A percentile compares a stretch with the other conserved stretches of the same genome.
Conservation (phyloP, 108 stramenopile species). For the Conticribra weissflogii region DNA sequence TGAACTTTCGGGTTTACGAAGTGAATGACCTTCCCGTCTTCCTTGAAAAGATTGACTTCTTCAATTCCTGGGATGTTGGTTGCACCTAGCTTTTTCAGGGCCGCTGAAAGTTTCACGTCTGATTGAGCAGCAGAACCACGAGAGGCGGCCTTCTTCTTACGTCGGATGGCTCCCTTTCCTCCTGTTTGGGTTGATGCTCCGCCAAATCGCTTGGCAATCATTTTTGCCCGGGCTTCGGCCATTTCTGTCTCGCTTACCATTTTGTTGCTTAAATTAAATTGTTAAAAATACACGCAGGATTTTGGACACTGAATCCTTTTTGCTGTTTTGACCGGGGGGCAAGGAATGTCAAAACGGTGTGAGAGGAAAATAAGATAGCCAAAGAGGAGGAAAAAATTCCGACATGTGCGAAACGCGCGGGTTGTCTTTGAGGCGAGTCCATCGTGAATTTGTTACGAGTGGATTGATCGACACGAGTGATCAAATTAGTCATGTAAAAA, state of each 20-base stretch:
- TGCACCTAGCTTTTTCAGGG: constrained; percentile 96
- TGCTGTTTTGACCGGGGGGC: no score
- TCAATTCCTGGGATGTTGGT: constrained; percentile 98
- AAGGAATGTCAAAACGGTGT: no score
- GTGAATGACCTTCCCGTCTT: constrained; percentile 97
- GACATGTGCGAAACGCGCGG: no score
- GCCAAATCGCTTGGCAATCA: constrained; percentile 95
- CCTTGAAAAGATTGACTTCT: constrained; percentile 99
- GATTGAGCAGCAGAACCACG: constrained; percentile 86
- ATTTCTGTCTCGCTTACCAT: constrained; percentile 76
- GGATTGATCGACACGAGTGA: no score
- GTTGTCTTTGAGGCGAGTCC: no score
- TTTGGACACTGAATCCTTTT: no score
- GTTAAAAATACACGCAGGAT: constrained; percentile 4
- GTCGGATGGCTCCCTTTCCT: constrained; percentile 91
- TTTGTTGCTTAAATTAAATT: constrained; percentile 14
- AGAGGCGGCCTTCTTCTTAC: constrained; percentile 93
- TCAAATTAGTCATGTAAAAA: no score
- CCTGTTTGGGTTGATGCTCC: constrained; percentile 83
- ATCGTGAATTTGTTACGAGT: no score
- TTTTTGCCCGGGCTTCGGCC: constrained; percentile 79
- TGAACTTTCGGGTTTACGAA: constrained; percentile 96
- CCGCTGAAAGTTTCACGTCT: constrained; percentile 92
- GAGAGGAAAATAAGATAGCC: no score
- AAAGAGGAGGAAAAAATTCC: no score